Conservation (phyloP, 176 grass and related monocot species). For the Tuctoria greenei region DNA sequence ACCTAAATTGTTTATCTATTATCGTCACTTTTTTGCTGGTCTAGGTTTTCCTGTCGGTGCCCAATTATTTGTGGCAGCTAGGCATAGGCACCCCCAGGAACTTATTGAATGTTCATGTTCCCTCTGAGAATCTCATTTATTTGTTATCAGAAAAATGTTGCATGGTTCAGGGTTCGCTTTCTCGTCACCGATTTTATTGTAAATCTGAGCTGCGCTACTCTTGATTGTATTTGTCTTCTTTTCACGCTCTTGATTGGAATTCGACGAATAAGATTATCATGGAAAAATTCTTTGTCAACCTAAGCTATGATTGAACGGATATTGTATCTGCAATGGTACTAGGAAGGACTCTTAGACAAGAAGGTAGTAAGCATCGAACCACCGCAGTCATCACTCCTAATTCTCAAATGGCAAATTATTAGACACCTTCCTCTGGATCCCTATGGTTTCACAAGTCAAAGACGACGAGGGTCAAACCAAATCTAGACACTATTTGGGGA, state of each 20-base stretch:
- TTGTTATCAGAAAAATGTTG: neutral
- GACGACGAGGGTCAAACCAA: too few species aligned
- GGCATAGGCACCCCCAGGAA: neutral
- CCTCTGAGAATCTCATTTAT: neutral
- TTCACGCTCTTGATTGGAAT: too few species aligned
- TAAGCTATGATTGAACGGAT: neutral
- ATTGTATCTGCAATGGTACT: neutral
- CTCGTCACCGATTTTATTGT: neutral
- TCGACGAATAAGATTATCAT: neutral
- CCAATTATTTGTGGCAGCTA: conserved; percentile 15
- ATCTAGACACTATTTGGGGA: too few species aligned
- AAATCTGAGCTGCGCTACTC: neutral
- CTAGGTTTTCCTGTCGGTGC: conserved; percentile 21
- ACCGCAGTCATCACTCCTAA: too few species aligned
- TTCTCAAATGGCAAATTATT: too few species aligned
- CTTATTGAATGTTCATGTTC: conserved; percentile 31
- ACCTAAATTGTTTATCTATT: conserved; percentile 7
- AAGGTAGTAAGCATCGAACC: too few species aligned
- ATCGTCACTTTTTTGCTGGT: neutral
- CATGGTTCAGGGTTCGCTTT: neutral
- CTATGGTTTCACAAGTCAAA: too few species aligned
- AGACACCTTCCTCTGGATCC: too few species aligned
- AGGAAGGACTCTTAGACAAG: too few species aligned
- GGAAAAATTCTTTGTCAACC: too few species aligned
- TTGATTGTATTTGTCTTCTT: too few species aligned